These are phyloP conservation scores for Urtica urens DNA, from an alignment of 306 rosid genomes.

Conservation along the genomic window DNA sequence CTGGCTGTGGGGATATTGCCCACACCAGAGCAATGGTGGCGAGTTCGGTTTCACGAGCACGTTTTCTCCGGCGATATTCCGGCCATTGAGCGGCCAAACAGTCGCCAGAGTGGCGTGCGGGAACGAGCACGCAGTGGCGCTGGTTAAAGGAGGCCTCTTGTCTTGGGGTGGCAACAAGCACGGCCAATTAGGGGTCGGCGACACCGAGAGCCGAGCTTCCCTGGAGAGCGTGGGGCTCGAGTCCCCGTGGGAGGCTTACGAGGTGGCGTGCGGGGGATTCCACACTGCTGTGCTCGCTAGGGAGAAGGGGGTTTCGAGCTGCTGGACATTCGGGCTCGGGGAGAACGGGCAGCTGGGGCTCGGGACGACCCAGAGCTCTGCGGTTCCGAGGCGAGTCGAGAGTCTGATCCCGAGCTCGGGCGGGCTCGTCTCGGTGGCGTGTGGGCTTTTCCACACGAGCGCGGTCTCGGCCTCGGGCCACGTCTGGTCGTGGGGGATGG, in stretches of 20 bases:
- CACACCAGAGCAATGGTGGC: conserved; percentile 32
- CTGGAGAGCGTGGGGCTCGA: conserved; percentile 52
- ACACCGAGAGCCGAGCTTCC: conserved; percentile 39
- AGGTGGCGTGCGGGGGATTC: conserved; percentile 75
- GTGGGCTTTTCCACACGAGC: conserved; percentile 85
- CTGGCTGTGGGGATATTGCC: conserved; percentile 89
- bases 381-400: conserved; percentile 44
- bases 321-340: conserved; percentile 88
- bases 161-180: conserved; percentile 76
- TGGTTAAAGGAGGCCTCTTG: conserved; percentile 58
- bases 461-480: conserved; percentile 71
- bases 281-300: conserved; percentile 85
- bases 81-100: conserved; percentile 55
- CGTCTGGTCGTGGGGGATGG: conserved; percentile 99
- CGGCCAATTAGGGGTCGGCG: conserved; percentile 90
- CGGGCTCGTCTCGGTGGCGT: conserved; percentile 42
- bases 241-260: conserved; percentile 43
- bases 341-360: conserved; percentile 94
- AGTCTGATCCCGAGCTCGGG: conserved; percentile 47
- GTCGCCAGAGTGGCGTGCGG: conserved; percentile 93
- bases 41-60: conserved; percentile 38
- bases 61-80: conserved; percentile 62
- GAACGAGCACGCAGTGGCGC: conserved; percentile 63
- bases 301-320: conserved; percentile 37
- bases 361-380: conserved; percentile 50